Base-by-base conservation (phyloP, 768 basidiomycete species). In the Dendrothele bispora region DNA sequence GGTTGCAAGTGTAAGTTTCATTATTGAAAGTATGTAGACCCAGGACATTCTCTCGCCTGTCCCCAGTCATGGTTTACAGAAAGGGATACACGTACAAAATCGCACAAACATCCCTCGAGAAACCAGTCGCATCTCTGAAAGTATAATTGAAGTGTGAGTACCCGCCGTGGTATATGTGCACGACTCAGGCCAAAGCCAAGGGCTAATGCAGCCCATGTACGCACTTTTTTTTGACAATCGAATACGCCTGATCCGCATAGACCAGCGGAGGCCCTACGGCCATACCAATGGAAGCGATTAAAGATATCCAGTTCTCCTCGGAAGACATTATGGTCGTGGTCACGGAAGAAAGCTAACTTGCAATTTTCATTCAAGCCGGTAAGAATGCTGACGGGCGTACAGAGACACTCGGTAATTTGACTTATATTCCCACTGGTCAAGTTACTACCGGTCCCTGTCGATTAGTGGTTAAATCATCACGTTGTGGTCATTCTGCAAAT, bases 81-180 rank as follows among this genome's bases (percentile, higher is more conserved):
- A 17, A 20, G 36, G 30, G 52, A 30, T 26, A 53, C 49, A 66
- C 70, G 64, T 51, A 89, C 83, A 93, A 67, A 49, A 93, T 91
- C 7, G 86, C 91, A 59, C 89, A 91, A 44, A 92, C 83, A 61
- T 93, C 91, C 59, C 81, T 79, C 46, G 91, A 91, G 61, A 93
- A 93, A 3, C 91, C 91, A 32, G 86, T 86, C 4, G 90, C 78
- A 56, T 92, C 88, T 66, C 91, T 92, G 45, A 35, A 12, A 18
- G 12, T 25, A 22, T 22, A 17, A 32, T 10, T 35, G 32, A 39
- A 50, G n/a, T n/a, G n/a, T n/a, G n/a, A n/a, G n/a, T n/a, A n/a
- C n/a, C n/a, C n/a, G n/a, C n/a, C n/a, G 25, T 25, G 42, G 43
- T 22, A 52, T 28, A 29, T 44, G 37, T 39, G 43, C 24, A 51